phyloP scores from a whole-genome alignment of 73 alveolate species.

The Paraurostyla sp. region DNA sequence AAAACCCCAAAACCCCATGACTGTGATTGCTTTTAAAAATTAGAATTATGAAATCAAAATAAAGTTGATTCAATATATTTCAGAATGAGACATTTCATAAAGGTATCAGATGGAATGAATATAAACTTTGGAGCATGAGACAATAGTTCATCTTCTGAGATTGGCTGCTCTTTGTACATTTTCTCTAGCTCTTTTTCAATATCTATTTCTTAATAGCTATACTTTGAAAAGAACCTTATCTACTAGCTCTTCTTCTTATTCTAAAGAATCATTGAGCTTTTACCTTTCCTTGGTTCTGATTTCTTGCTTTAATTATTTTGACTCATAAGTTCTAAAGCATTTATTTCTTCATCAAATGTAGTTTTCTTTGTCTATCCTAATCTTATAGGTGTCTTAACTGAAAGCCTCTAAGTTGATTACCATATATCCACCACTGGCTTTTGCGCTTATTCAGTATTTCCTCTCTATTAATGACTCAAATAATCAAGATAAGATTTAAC shows the following conservation, averaged over 20 bases:
- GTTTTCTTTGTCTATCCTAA: background rate
- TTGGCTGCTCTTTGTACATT: slow-evolving; percentile 31
- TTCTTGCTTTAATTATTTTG: background rate
- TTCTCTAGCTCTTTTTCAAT: slow-evolving; percentile 14
- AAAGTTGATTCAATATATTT: slow-evolving; percentile 26
- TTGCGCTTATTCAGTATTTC: too few relatives aligned
- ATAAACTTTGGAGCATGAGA: background rate
- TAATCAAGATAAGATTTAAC: background rate
- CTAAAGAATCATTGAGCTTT: background rate
- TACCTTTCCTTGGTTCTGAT: background rate
- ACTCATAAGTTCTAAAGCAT: too few relatives aligned
- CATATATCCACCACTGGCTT: background rate
- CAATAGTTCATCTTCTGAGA: slow-evolving; percentile 7
- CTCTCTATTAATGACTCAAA: too few relatives aligned
- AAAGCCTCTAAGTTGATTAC: background rate
- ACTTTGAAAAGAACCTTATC: background rate
- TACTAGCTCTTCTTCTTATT: background rate
- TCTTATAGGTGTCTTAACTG: background rate
- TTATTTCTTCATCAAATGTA: background rate
- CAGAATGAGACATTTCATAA: slow-evolving; percentile 28
- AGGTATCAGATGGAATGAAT: slow-evolving; percentile 27
- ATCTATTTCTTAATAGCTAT: slow-evolving; percentile 1
- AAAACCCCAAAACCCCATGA: too few relatives aligned
- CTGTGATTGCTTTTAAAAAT: too few relatives aligned
- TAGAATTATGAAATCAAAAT: slow-evolving; percentile 31